Conservation (phyloP, 305 asterid species). For the Fraxinus floribunda region DNA sequence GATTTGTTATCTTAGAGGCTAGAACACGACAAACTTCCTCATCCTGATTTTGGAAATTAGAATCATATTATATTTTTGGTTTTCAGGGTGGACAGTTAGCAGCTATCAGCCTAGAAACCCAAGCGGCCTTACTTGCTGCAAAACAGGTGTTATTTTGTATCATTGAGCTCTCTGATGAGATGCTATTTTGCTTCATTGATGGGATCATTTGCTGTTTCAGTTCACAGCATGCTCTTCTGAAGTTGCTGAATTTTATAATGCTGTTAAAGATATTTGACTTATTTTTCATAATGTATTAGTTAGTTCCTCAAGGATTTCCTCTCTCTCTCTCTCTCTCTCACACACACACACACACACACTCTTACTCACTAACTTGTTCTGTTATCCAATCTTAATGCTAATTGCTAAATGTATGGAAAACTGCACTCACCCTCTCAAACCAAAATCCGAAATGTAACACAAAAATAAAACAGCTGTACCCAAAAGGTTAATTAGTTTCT, state of each 20-base stretch:
- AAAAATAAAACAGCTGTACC: background rate
- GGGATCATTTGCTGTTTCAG: background rate
- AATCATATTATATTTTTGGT: slow-evolving; percentile 12
- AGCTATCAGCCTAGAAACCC: slow-evolving; percentile 73
- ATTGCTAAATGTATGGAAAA: background rate
- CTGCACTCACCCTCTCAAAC: background rate
- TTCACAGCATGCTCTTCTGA: background rate
- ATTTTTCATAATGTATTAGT: background rate
- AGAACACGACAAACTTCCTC: slow-evolving; percentile 10
- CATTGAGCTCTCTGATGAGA: background rate
- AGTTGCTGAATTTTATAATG: background rate
- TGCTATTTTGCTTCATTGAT: background rate
- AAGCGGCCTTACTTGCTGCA: slow-evolving; percentile 73
- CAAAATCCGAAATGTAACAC: background rate
- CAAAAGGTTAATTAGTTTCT: background rate
- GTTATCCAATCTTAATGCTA: background rate
- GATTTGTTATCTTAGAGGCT: slow-evolving; percentile 19
- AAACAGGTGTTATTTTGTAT: slow-evolving; percentile 54
- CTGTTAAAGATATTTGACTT: background rate
- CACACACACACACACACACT: background rate
- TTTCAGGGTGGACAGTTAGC: slow-evolving; percentile 82
- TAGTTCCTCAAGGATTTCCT: background rate
- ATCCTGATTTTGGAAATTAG: slow-evolving; percentile 3
- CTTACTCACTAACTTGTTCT: background rate
- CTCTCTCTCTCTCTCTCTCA: background rate